Percentiles rank a stretch among this genome's conserved stretches.
phyloP scores from a whole-genome alignment of 441 rosid genomes.

The Gossypium schwendimanii region DNA sequence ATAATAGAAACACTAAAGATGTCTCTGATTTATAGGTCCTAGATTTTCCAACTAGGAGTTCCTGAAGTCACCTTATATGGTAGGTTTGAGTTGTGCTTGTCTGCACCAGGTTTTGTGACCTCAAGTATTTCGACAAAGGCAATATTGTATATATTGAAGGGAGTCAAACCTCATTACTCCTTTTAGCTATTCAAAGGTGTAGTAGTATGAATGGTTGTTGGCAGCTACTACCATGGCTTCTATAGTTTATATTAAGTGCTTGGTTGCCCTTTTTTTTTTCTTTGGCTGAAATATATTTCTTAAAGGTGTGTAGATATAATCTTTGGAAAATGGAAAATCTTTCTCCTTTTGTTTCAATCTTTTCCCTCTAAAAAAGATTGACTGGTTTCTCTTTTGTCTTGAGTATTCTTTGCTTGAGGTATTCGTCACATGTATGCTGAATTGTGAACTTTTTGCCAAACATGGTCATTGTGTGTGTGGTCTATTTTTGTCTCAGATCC shows the following conservation, averaged over 20 bases:
- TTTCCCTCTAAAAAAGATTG: neutral
- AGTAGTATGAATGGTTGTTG: neutral
- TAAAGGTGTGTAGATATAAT: neutral
- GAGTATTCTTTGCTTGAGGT: neutral
- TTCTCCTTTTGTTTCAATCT: neutral
- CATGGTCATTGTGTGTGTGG: neutral
- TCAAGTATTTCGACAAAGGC: neutral
- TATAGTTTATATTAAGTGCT: neutral
- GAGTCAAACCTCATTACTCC: neutral
- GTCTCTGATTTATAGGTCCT: neutral
- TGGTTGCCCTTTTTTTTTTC: neutral
- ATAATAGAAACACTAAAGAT: neutral
- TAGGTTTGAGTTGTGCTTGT: neutral
- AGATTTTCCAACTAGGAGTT: neutral
- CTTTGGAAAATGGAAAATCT: neutral
- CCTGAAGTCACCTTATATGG: neutral
- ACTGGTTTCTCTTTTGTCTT: neutral
- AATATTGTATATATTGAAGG: neutral
- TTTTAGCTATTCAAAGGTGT: neutral
- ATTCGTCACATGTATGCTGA: neutral
- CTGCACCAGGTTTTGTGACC: neutral
- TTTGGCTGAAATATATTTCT: neutral
- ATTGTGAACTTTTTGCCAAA: neutral
- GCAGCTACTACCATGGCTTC: neutral
- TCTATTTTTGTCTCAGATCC: conserved; percentile 53